Evolutionary conservation across 495 filamentous ascomycete genomes (phyloP).

Genomic region (Aspergillus kassunensis): DNA sequence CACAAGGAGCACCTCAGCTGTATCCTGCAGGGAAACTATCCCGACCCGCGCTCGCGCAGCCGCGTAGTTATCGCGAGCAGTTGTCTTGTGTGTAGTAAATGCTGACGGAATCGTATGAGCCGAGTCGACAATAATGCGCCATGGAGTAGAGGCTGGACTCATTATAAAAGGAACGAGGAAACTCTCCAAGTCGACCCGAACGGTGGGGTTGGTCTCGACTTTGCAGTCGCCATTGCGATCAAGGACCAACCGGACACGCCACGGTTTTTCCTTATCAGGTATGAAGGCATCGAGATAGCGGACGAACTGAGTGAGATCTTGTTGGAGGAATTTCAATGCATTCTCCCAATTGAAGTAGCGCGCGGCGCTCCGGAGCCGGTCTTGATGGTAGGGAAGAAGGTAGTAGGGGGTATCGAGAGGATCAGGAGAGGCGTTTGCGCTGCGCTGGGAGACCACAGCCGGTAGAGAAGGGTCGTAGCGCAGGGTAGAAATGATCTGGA

Average conservation of each 20-base stretch:
- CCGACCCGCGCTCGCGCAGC: conserved; percentile 54
- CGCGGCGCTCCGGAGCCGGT: conserved; percentile 75
- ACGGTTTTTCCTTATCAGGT: conserved; percentile 31
- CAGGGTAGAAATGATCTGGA: conserved; percentile 68
- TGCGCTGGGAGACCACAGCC: conserved; percentile 26
- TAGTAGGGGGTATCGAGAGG: conserved; percentile 65
- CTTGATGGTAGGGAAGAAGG: conserved; percentile 76
- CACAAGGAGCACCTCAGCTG: conserved; percentile 70
- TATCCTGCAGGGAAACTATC: conserved; percentile 48
- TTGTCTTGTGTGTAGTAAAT: conserved; percentile 76
- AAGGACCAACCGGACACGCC: conserved; percentile 54
- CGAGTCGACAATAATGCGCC: conserved; percentile 55
- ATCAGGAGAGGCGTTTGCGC: conserved; percentile 40
- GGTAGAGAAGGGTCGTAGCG: conserved; percentile 67
- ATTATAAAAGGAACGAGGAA: conserved; percentile 47
- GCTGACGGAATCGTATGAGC: conserved; percentile 48
- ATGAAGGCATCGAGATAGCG: conserved; percentile 33
- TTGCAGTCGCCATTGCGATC: conserved; percentile 44
- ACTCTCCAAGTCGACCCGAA: conserved; percentile 44
- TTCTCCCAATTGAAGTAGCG: conserved; percentile 59
- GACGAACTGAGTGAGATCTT: conserved; percentile 25
- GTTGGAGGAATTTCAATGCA: conserved; percentile 29
- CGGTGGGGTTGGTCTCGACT: conserved; percentile 47
- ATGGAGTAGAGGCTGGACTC: conserved; percentile 17
- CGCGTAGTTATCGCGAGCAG: conserved; percentile 59